phyloP scores from a whole-genome alignment of 768 basidiomycete species.

The Boletus eberwhitei region DNA sequence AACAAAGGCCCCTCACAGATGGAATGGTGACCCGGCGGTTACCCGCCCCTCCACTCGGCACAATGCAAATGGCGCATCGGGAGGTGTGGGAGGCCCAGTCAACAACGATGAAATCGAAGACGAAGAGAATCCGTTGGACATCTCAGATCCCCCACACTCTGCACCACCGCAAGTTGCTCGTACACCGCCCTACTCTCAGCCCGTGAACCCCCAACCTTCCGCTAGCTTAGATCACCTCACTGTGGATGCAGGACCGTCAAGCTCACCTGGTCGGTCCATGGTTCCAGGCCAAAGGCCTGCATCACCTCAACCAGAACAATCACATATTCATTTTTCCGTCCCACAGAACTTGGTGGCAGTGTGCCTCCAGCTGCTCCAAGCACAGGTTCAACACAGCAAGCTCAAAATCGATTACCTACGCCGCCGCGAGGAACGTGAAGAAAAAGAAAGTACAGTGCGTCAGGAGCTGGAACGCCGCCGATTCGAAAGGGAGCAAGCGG shows the following conservation, averaged over 20 bases:
- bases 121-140: constrained; percentile 47
- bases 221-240: constrained; percentile 13
- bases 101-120: constrained; percentile 49
- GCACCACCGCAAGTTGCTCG: constrained; percentile 25
- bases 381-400: constrained; percentile 67
- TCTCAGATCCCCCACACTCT: constrained; percentile 32
- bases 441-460: constrained; percentile 49
- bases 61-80: constrained; percentile 26
- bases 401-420: constrained; percentile 68
- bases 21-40: constrained; percentile 64
- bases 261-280: constrained; percentile 14
- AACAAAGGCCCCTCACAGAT: constrained; percentile 38
- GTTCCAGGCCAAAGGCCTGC: constrained; percentile 4
- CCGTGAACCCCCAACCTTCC: constrained; percentile 10
- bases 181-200: constrained; percentile 23
- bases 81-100: constrained; percentile 28
- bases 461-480: constrained; percentile 52
- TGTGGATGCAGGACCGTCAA: constrained; percentile 21
- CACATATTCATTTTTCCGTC: constrained; percentile 47
- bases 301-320: constrained; percentile 34
- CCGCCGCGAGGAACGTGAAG: constrained; percentile 67
- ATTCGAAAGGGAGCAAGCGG: constrained; percentile 54
- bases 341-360: constrained; percentile 56
- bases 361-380: constrained; percentile 58
- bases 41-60: constrained; percentile 46